phyloP scores from a whole-genome alignment of 2,329 filamentous ascomycete genomes.

The Sporothrix pallida region DNA sequence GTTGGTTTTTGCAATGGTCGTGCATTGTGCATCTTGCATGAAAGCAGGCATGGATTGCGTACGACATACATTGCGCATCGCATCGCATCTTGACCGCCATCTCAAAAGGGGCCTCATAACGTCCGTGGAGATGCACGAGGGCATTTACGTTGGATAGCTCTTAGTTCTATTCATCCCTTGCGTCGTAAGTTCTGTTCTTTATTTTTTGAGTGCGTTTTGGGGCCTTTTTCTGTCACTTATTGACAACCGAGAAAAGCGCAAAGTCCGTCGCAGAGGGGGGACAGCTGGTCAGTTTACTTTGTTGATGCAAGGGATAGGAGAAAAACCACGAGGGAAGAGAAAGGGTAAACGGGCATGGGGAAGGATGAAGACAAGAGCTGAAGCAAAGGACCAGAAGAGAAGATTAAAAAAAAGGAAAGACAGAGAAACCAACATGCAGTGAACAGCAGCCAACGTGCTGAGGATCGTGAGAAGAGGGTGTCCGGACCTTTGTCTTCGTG shows the following conservation, averaged over 20 bases:
- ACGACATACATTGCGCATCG: neutral
- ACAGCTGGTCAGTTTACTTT: neutral
- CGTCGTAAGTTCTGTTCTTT: neutral
- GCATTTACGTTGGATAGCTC: no score
- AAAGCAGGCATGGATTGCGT: no score
- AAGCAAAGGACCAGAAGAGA: neutral
- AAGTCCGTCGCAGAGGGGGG: neutral
- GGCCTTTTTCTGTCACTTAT: neutral
- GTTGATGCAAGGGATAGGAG: conserved; percentile 15
- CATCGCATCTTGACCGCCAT: conserved; percentile 8
- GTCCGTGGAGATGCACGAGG: neutral
- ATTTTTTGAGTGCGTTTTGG: neutral
- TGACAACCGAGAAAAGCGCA: conserved; percentile 8
- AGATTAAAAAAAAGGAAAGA: neutral
- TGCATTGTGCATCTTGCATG: conserved; percentile 5
- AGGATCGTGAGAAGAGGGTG: neutral
- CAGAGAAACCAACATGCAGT: neutral
- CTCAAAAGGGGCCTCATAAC: neutral
- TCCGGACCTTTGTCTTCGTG: neutral
- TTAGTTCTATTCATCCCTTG: conserved; percentile 1
- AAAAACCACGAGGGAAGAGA: conserved; percentile 9
- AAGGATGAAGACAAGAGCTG: neutral
- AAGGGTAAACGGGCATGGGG: neutral
- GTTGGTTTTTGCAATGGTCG: neutral
- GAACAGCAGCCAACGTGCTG: neutral